Evolutionary conservation across 2,329 filamentous ascomycete genomes (phyloP), one percentile per base, ranked within the genome.

Genomic region (Diaporthe sp.): DNA sequence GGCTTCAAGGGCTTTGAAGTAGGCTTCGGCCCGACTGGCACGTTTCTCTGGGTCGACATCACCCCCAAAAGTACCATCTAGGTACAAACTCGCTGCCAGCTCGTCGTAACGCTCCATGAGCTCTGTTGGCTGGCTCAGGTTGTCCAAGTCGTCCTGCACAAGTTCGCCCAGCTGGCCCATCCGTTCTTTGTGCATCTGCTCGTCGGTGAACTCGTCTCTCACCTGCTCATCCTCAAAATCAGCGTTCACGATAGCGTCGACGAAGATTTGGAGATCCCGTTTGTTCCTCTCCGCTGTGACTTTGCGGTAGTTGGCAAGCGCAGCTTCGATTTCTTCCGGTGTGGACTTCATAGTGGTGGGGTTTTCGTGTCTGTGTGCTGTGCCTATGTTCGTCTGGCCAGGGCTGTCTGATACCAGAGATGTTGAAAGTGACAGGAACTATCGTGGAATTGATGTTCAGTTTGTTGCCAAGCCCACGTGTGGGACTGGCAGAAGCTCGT

Each of bases 251-350:
- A 42, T 42, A 17, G 57, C 57, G 4, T 61, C 57, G 34, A 61
- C 57, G 15, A 15, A 61, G 15, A 61, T 3, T 61, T 42, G 34
- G 34, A 61, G 20, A n/a, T 13, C 57, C 4, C 57, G 34, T 22
- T 25, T 42, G 12, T 61, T 61, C 57, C 57, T 17, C 57, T 25
- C 57, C 9, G 57, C 34, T 61, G 57, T 15, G 34, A 13, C 4
- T 42, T 15, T 61, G 57, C 57, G 57, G 34, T 61, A 61, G 57
- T 13, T 61, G 34, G 34, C 57, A 4, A 61, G 34, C 34, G 57
- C 57, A 42, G 57, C 34, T 25, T 61, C 57, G 57, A 42, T 61
- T 13, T 61, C 57, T 61, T 39, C 57, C 25, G 57, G 34, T 17
- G 22, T 25, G 57, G 22, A 61, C 57, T 61, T 42, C 57, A 61